Base-by-base conservation (phyloP, 345 rosid species). In the Eucalyptus tenuipes region DNA sequence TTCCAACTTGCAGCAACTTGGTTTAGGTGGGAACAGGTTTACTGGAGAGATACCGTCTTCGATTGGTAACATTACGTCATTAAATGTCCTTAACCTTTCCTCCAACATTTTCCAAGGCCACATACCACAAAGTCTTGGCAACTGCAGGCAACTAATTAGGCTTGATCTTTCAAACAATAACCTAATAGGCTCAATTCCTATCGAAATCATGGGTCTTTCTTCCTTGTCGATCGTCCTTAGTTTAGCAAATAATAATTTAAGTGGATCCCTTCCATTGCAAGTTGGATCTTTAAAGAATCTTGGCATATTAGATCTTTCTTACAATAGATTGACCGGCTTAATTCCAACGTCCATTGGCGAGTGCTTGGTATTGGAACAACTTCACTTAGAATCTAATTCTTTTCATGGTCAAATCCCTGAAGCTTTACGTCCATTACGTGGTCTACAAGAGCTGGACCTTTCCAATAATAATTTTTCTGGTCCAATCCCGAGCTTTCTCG, bases 21-120 rank as follows among this genome's bases (percentile, higher is more conserved):
- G 0, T 12, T 48, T 48, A 4, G 2, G 2, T 0, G 6, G 15
- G 2, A 48, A 48, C 15, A 48, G 0, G 15, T 48, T 48, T 13
- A 48, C 49, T 0, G 49, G 15, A 48, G 49, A 48, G 49, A 48
- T 48, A 48, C 49, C 49, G 6, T 48, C 49, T 48, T 13, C 49
- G 2, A 48, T 48, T 48, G 49, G 49, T 48, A 48, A 48, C 15
- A 13, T 48, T 48, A 48, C 15, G 15, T 4, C 4, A 13, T 48
- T 48, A 13, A 4, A 13, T 48, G 0, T 13, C 49, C 49, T 48
- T 48, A 13, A 13, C 49, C 49, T 48, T 48, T 48, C 49, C 49
- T 48, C 15, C 15, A 48, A 48, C 14, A 48, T 48, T 48, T 48
- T 48, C 49, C 49, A 13, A 48, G 49, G 49, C 49, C 13, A 48